phyloP scores from a whole-genome alignment of 2,329 filamentous ascomycete genomes.

The Rutstroemia sydowiana region DNA sequence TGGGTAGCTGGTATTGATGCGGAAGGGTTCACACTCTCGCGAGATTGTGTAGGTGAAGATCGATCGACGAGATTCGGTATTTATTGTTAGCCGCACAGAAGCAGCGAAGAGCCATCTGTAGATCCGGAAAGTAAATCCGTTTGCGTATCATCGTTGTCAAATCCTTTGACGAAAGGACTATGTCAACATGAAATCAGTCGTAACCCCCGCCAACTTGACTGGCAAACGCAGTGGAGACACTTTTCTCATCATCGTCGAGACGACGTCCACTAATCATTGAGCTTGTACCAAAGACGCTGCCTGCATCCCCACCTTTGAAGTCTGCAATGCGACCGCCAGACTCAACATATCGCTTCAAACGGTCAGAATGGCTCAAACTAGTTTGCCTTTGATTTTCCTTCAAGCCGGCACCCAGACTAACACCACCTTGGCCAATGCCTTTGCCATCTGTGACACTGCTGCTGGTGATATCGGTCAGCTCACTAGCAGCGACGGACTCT shows the following conservation, averaged over 20 bases:
- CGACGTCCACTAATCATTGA: conserved; percentile 33
- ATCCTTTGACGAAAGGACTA: conserved; percentile 4
- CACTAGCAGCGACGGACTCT: conserved; percentile 86
- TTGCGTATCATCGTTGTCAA: conserved; percentile 1
- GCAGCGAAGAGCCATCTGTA: conserved; percentile 9
- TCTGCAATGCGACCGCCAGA: conserved; percentile 61
- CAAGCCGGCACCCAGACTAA: conserved; percentile 75
- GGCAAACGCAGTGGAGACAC: conserved; percentile 91
- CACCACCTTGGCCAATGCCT: conserved; percentile 74
- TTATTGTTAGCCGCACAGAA: conserved; percentile 5
- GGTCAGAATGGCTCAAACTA: conserved; percentile 75
- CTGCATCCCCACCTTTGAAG: conserved; percentile 46
- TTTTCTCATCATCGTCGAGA: conserved; percentile 90
- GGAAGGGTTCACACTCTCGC: too few relatives aligned
- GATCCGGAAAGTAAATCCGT: conserved; percentile 8
- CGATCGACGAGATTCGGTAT: conserved; percentile 13
- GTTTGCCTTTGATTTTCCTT: conserved; percentile 66
- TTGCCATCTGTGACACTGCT: conserved; percentile 70
- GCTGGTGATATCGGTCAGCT: conserved; percentile 71
- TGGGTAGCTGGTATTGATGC: too few relatives aligned
- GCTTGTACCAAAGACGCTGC: conserved; percentile 61
- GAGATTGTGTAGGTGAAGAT: too few relatives aligned
- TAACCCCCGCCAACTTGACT: conserved; percentile 68
- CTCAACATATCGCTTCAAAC: conserved; percentile 90
- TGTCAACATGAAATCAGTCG: conserved; percentile 27